Percentiles rank a stretch among this genome's conserved stretches.
Evolutionary conservation across 2,329 filamentous ascomycete species (phyloP).

Genomic region (Acephala macrosclerotiorum): DNA sequence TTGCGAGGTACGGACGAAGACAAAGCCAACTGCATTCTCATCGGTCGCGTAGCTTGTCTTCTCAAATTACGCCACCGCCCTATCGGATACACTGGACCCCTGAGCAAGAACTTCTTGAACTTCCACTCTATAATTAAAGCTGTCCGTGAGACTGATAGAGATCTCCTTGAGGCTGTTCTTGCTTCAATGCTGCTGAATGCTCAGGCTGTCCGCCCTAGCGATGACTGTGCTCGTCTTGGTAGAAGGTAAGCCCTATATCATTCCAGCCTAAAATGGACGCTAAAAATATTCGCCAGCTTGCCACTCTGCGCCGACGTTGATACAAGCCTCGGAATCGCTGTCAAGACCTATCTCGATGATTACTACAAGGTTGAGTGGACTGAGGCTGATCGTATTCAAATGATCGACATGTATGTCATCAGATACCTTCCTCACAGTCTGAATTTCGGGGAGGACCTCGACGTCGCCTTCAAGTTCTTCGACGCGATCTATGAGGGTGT

Average conservation of each 20-base stretch:
- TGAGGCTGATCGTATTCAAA: slow-evolving; percentile 52
- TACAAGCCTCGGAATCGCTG: slow-evolving; percentile 78
- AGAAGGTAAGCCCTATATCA: slow-evolving; percentile 64
- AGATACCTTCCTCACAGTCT: slow-evolving; percentile 63
- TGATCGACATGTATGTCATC: slow-evolving; percentile 56
- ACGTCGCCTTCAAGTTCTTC: slow-evolving; percentile 64
- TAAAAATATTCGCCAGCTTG: slow-evolving; percentile 51
- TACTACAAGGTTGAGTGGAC: slow-evolving; percentile 65
- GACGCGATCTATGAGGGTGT: slow-evolving; percentile 64
- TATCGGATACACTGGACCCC: slow-evolving; percentile 92
- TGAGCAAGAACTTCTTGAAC: slow-evolving; percentile 87
- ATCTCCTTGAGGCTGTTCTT: slow-evolving; percentile 83
- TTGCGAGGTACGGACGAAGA: slow-evolving; percentile 72
- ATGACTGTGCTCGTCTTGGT: slow-evolving; percentile 68
- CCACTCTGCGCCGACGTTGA: slow-evolving; percentile 76
- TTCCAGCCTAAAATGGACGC: background rate
- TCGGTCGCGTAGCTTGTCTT: slow-evolving; percentile 86
- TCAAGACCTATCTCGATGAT: slow-evolving; percentile 82
- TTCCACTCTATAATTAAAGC: slow-evolving; percentile 86
- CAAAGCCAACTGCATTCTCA: slow-evolving; percentile 78
- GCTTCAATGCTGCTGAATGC: slow-evolving; percentile 82
- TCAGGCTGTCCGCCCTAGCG: slow-evolving; percentile 75
- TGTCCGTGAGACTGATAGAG: slow-evolving; percentile 80
- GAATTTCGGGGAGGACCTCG: slow-evolving; percentile 65
- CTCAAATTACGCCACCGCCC: slow-evolving; percentile 81